phyloP scores from a whole-genome alignment of 225 moss, liverwort and hornwort genomes.

The Antitrichia curtipendula region DNA sequence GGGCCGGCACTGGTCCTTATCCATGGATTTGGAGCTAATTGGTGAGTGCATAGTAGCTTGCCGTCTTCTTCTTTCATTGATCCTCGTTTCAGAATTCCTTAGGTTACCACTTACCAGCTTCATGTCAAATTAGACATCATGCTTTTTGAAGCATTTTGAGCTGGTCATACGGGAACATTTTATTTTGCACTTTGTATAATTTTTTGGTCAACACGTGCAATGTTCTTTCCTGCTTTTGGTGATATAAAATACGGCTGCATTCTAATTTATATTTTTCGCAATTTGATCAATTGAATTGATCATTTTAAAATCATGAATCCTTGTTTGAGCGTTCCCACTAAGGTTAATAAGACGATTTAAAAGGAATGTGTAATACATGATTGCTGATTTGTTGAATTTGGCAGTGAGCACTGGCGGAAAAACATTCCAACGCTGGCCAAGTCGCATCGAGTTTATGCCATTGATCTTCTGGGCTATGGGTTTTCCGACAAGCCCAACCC shows the following conservation, averaged over 20 bases:
- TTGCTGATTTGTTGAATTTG: neutral
- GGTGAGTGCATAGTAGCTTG: conserved; percentile 7
- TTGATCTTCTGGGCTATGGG: conserved; percentile 77
- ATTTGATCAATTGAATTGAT: neutral
- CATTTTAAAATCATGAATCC: neutral
- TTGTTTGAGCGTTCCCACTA: neutral
- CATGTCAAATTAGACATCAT: neutral
- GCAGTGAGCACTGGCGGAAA: conserved; percentile 93
- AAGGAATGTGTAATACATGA: neutral
- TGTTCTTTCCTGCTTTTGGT: neutral
- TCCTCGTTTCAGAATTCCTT: neutral
- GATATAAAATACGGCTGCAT: too few relatives aligned
- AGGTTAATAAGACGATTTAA: neutral
- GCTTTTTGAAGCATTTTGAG: neutral
- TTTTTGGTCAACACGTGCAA: neutral
- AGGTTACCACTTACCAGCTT: neutral
- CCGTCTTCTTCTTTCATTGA: neutral
- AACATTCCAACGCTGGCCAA: conserved; percentile 60
- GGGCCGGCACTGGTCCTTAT: conserved; percentile 69
- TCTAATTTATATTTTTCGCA: neutral
- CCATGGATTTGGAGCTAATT: conserved; percentile 87
- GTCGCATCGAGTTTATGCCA: conserved; percentile 61
- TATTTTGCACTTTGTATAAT: neutral
- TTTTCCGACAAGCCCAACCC: conserved; percentile 81
- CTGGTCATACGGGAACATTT: neutral